Conservation (phyloP, 495 filamentous ascomycete genomes). For the Clohesyomyces aquaticus region DNA sequence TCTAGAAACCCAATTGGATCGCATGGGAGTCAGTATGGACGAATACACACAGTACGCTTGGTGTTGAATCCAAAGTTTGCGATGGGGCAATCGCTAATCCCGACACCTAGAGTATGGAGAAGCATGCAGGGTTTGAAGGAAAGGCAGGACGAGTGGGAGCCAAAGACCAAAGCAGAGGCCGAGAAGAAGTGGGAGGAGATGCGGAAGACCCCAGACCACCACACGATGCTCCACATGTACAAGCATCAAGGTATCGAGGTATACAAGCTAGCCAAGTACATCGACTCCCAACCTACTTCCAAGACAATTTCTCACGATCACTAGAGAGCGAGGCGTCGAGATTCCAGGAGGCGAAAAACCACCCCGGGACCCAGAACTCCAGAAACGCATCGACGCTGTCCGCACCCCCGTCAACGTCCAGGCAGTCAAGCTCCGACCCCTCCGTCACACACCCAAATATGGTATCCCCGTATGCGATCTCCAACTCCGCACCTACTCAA, state of each 20-base stretch:
- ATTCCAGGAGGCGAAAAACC: constrained; percentile 23
- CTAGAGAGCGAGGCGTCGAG: constrained; percentile 32
- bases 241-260: constrained; percentile 35
- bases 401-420: constrained; percentile 77
- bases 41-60: constrained; percentile 20
- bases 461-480: constrained; percentile 86
- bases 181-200: constrained; percentile 22
- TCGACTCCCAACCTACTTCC: background rate
- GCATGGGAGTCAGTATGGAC: constrained; percentile 14
- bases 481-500: constrained; percentile 87
- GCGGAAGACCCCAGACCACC: constrained; percentile 30
- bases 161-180: constrained; percentile 20
- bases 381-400: constrained; percentile 45
- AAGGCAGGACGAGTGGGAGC: constrained; percentile 11
- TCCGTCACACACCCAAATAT: constrained; percentile 71
- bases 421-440: constrained; percentile 81
- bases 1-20: constrained; percentile 23
- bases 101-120: constrained; percentile 9
- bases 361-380: constrained; percentile 13
- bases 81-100: too few species aligned
- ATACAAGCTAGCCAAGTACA: constrained; percentile 36
- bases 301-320: background rate
- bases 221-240: constrained; percentile 33
- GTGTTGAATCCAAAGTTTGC: too few species aligned
- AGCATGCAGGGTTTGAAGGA: constrained; percentile 15